Evolutionary conservation across 257 asterid genomes (phyloP).

Genomic region (Cynanchum wilfordii): DNA sequence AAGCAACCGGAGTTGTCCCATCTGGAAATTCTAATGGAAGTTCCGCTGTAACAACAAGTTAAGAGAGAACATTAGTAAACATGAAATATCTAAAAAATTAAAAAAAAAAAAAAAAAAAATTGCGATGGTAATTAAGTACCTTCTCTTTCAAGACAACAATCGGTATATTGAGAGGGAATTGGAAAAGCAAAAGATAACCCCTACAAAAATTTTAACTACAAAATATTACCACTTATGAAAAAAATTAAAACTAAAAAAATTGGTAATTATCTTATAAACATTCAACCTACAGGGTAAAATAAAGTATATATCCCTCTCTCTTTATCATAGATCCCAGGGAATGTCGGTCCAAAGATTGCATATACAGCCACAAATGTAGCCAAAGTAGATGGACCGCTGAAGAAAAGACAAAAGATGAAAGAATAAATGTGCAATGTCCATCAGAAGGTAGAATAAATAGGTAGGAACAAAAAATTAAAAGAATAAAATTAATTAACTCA

Average conservation of each 20-base stretch:
- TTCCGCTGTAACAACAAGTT: conserved; percentile 44
- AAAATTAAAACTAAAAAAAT: not conserved
- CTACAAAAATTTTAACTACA: conserved; percentile 38
- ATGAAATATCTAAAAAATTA: not conserved
- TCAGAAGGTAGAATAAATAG: not conserved
- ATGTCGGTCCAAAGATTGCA: conserved; percentile 80
- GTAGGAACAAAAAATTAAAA: not conserved
- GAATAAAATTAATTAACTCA: conserved; percentile 20
- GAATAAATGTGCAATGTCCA: conserved; percentile 5
- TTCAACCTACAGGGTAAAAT: conserved; percentile 68
- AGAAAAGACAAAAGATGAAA: conserved; percentile 20
- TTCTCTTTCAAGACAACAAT: conserved; percentile 52
- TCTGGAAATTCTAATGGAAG: conserved; percentile 86
- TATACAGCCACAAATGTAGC: conserved; percentile 89
- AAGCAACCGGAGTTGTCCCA: conserved; percentile 84
- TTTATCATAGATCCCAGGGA: conserved; percentile 78
- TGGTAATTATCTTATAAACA: not conserved
- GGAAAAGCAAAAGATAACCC: conserved; percentile 86
- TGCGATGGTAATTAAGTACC: conserved; percentile 22
- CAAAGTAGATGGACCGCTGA: conserved; percentile 68
- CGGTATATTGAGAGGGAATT: conserved; percentile 65
- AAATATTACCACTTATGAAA: conserved; percentile 13
- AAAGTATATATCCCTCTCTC: conserved; percentile 70
- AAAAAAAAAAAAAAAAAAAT: conserved; percentile 7
- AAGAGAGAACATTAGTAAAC: conserved; percentile 14